These are phyloP conservation scores for Solanum sitiens DNA, from an alignment of 257 asterid genomes.

Conservation along the genomic window DNA sequence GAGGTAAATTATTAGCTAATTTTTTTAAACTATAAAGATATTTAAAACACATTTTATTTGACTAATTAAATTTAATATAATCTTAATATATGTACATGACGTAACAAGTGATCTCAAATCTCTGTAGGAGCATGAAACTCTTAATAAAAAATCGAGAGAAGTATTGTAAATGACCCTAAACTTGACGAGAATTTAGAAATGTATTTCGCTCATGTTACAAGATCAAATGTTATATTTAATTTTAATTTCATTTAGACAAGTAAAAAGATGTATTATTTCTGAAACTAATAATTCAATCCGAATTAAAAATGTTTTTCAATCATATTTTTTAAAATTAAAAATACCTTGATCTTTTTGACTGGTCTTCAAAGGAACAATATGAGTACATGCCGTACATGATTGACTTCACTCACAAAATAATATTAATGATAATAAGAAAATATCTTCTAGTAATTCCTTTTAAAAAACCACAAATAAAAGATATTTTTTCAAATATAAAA, in stretches of 20 bases:
- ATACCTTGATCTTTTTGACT: neutral
- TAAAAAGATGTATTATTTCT: rapidly evolving
- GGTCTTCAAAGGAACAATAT: neutral
- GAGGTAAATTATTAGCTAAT: too few relatives aligned
- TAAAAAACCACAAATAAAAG: neutral
- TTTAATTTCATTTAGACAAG: too few relatives aligned
- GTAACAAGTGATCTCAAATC: too few relatives aligned
- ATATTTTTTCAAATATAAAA: neutral
- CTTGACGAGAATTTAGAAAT: too few relatives aligned
- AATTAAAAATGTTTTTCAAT: too few relatives aligned
- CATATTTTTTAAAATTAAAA: neutral
- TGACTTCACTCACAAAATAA: neutral
- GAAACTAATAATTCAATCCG: too few relatives aligned
- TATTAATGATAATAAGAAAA: neutral
- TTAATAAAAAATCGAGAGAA: too few relatives aligned
- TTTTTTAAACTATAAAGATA: too few relatives aligned
- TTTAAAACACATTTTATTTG: neutral
- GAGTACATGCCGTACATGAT: neutral
- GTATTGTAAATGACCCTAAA: neutral
- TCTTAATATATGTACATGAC: rapidly evolving
- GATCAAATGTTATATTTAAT: too few relatives aligned
- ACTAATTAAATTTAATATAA: too few relatives aligned
- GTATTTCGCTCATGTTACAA: neutral
- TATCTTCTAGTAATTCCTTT: neutral
- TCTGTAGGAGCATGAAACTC: rapidly evolving